Base-by-base conservation (phyloP, 2,329 filamentous ascomycete genomes). In the Pseudogymnoascus sp. region DNA sequence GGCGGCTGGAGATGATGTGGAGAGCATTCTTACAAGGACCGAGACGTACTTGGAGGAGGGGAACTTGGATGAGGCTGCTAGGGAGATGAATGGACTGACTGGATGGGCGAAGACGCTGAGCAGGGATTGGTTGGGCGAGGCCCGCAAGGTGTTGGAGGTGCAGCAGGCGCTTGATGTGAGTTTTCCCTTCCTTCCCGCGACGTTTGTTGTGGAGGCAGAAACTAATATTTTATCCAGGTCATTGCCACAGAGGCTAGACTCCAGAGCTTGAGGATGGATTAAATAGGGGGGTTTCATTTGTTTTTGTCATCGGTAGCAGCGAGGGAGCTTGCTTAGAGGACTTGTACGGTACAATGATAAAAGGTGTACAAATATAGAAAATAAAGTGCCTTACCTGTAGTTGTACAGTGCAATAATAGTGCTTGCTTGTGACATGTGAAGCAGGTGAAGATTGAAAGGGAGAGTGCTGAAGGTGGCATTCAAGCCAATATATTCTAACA, bases 91-190 rank as follows among this genome's bases (percentile, higher is more conserved):
- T 73, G 85, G 87, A 1, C 80, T 99, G 55, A 83, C 88, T 65
- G 94, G 94, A 27, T 99, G 94, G 94, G 92, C 93, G 58, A 96
- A 94, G 82, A 93, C 92, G 40, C 78, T 99, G 72, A 95, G 90
- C 76, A 87, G 89, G 71, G 94, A 99, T 75, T 99, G 94, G 94
- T 77, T 99, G 68, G 83, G 82, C 60, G 94, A 99, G 80, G 89
- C 92, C 65, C 86, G 94, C 73, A 89, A 92, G 78, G 90, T 96
- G 67, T 80, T 99, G 71, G 94, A 99, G 78, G 94, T 97, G 67
- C 87, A 90, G 77, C 94, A 99, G 78, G 94, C 94, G 71, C 81
- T 99, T 70, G 94, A 99, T 76, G 94, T 96, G 76, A 86, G 87
- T 83, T 66, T 63, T 33, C 27, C 61, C 27, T n/a, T 66, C n/a